These are phyloP conservation scores for Pyricularia pennisetigena DNA, from an alignment of 2,329 filamentous ascomycete species.

Conservation along the genomic window DNA sequence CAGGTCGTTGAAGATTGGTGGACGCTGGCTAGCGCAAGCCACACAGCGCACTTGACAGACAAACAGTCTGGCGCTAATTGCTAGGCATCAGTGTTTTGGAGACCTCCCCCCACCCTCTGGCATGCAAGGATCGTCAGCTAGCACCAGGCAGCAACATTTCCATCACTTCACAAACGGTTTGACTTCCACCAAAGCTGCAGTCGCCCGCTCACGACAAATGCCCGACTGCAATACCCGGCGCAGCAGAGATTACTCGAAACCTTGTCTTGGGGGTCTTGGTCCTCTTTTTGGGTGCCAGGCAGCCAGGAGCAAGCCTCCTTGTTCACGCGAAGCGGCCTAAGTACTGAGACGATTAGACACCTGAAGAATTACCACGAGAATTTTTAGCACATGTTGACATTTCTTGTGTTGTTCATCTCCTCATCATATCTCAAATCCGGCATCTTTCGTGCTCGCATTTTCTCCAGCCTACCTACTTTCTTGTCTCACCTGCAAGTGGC, in stretches of 20 bases:
- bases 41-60: neutral
- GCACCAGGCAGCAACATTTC: neutral
- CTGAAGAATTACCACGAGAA: too few species aligned
- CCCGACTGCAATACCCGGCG: neutral
- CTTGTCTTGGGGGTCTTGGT: neutral
- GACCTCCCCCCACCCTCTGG: neutral
- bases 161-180: neutral
- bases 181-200: neutral
- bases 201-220: neutral
- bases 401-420: too few species aligned
- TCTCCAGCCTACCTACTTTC: neutral
- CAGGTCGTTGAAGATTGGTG: neutral
- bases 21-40: neutral
- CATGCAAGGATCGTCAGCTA: neutral
- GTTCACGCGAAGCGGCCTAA: neutral
- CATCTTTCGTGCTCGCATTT: neutral
- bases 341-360: neutral
- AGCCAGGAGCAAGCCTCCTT: neutral
- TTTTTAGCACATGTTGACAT: too few species aligned
- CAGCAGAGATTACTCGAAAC: neutral
- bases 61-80: neutral
- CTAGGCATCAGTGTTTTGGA: neutral
- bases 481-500: neutral
- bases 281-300: neutral
- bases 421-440: neutral